A percentile compares a stretch with the other conserved stretches of the same genome.
Evolutionary conservation across 2,329 filamentous ascomycete genomes (phyloP).

Genomic region (Allantophomopsis lycopodina): DNA sequence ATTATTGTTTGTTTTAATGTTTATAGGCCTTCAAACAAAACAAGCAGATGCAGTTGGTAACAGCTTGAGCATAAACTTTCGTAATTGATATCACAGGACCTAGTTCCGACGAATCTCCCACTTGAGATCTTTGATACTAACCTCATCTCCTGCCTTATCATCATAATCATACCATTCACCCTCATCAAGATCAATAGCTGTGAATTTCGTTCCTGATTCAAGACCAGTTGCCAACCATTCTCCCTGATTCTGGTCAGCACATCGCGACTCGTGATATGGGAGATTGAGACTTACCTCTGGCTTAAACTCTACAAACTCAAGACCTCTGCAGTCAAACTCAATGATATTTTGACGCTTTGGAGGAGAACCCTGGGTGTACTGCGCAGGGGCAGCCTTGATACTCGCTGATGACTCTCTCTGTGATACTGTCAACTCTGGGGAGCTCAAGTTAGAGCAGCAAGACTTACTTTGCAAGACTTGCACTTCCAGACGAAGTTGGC

Average conservation of each 20-base stretch:
- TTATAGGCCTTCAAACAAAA: too few species aligned
- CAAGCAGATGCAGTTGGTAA: too few species aligned
- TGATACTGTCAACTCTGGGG: neutral
- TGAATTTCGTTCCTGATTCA: constrained; percentile 73
- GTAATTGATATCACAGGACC: neutral
- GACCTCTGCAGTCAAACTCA: constrained; percentile 83
- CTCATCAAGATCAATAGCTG: constrained; percentile 67
- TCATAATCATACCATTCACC: constrained; percentile 98
- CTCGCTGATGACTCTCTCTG: constrained; percentile 77
- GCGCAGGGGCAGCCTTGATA: constrained; percentile 59
- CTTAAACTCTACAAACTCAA: constrained; percentile 86
- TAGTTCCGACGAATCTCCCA: constrained; percentile 54
- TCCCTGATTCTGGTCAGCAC: constrained; percentile 37
- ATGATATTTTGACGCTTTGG: constrained; percentile 68
- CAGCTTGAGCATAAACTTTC: too few species aligned
- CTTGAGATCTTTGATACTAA: constrained; percentile 77
- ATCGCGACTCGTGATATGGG: neutral
- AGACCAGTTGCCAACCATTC: constrained; percentile 77
- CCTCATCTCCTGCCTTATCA: constrained; percentile 82
- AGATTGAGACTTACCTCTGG: constrained; percentile 53
- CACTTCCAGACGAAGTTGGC: constrained; percentile 99
- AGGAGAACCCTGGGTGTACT: constrained; percentile 60
- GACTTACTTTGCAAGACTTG: constrained; percentile 83
- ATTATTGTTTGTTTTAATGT: too few species aligned
- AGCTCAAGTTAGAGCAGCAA: constrained; percentile 1